phyloP scores from a whole-genome alignment of 2,329 filamentous ascomycete genomes.

The Arachnopeziza araneosa region DNA sequence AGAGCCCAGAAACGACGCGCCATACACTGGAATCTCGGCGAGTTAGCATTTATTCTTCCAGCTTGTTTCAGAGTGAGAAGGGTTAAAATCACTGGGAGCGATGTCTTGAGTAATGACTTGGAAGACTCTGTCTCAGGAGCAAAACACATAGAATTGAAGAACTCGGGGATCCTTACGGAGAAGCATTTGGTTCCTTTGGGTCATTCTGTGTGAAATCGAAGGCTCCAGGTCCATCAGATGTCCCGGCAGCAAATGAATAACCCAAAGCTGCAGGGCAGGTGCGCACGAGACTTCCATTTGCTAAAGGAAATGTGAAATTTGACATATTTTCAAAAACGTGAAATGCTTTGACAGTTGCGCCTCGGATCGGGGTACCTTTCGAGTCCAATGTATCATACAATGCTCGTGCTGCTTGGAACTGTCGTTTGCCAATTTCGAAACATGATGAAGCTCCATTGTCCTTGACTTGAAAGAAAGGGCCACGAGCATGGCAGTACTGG shows the following conservation, averaged over 20 bases:
- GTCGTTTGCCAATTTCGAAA: slow-evolving; percentile 70
- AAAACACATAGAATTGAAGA: too few species aligned
- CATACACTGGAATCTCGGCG: too few species aligned
- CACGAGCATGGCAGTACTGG: slow-evolving; percentile 67
- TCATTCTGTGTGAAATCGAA: slow-evolving; percentile 93
- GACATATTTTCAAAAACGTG: slow-evolving; percentile 84
- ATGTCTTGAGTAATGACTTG: too few species aligned
- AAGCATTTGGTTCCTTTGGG: slow-evolving; percentile 61
- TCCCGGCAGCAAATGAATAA: slow-evolving; percentile 89
- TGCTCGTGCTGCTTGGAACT: slow-evolving; percentile 56
- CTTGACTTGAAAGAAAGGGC: slow-evolving; percentile 60
- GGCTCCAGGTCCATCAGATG: slow-evolving; percentile 81
- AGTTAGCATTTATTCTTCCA: too few species aligned
- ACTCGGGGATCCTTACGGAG: too few species aligned
- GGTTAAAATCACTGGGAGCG: too few species aligned
- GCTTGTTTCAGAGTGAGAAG: too few species aligned
- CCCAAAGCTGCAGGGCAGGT: slow-evolving; percentile 87
- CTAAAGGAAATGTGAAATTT: slow-evolving; percentile 65
- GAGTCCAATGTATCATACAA: slow-evolving; percentile 52
- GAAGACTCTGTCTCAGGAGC: too few species aligned
- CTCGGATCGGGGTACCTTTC: slow-evolving; percentile 43
- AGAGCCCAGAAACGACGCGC: slow-evolving; percentile 65
- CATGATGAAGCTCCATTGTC: slow-evolving; percentile 70
- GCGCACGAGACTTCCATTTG: slow-evolving; percentile 62
- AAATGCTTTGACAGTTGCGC: slow-evolving; percentile 68